A percentile compares a stretch with the other conserved stretches of the same genome.
These are phyloP conservation scores for Sarocladiaceae sp. DNA, from an alignment of 2,329 filamentous ascomycete genomes.

Conservation along the genomic window DNA sequence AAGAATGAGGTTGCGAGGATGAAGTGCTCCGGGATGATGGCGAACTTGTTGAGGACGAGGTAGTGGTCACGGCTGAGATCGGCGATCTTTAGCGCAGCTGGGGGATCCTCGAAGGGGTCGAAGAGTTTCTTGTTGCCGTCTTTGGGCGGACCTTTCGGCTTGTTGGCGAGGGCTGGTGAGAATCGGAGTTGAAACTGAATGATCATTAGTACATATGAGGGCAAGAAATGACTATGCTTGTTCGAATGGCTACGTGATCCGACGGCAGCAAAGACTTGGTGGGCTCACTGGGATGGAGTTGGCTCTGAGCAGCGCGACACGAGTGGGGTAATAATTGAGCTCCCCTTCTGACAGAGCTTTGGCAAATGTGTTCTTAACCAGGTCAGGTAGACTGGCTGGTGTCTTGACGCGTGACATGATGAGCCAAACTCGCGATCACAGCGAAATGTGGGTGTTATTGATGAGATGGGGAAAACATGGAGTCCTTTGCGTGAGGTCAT, in stretches of 20 bases:
- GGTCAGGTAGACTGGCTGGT: constrained; percentile 44
- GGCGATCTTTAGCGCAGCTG: constrained; percentile 47
- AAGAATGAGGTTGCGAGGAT: constrained; percentile 64
- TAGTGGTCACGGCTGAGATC: constrained; percentile 51
- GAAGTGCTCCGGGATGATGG: constrained; percentile 66
- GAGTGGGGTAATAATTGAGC: constrained; percentile 50
- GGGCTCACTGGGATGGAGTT: constrained; percentile 38
- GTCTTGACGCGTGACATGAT: constrained; percentile 36
- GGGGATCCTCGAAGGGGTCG: constrained; percentile 63
- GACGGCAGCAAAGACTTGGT: not conserved
- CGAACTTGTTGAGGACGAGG: constrained; percentile 72
- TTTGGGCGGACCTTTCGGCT: constrained; percentile 49
- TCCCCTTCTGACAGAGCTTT: constrained; percentile 44
- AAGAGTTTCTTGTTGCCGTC: constrained; percentile 33
- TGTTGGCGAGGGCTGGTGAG: constrained; percentile 64
- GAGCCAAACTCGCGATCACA: no score
- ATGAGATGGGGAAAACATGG: not conserved
- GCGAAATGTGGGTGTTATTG: not conserved
- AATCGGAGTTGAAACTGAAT: constrained; percentile 69
- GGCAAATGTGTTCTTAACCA: constrained; percentile 46
- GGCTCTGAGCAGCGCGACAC: constrained; percentile 43
- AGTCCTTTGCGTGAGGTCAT: not conserved
- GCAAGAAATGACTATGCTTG: not conserved
- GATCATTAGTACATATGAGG: no score
- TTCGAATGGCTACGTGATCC: no score